phyloP scores from a whole-genome alignment of 2,329 filamentous ascomycete species.

The Talaromyces sp. region DNA sequence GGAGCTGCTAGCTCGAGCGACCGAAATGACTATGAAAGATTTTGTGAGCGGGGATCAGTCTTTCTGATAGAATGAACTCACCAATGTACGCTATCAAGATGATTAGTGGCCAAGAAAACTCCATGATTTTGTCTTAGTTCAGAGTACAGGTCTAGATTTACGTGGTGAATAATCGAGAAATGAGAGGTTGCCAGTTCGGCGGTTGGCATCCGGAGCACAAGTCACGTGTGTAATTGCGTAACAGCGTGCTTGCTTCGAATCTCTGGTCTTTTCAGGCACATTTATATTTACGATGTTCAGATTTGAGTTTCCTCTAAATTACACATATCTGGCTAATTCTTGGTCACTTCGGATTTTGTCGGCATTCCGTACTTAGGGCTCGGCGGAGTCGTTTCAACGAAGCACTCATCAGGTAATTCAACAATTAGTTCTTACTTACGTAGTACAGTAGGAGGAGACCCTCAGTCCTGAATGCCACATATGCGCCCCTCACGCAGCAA shows the following conservation, averaged over 20 bases:
- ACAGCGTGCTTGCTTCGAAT: neutral
- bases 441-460: neutral
- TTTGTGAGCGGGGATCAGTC: neutral
- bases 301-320: neutral
- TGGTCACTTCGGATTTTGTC: neutral
- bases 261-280: neutral
- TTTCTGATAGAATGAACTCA: neutral
- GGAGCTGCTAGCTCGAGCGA: conserved; percentile 5
- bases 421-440: neutral
- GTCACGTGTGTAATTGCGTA: neutral
- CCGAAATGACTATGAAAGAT: neutral
- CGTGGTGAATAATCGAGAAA: conserved; percentile 23
- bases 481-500: neutral
- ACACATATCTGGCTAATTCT: neutral
- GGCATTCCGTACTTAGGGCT: neutral
- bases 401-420: no score
- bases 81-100: conserved; percentile 1
- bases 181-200: conserved; percentile 29
- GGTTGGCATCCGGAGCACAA: conserved; percentile 39
- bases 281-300: neutral
- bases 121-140: neutral
- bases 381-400: no score
- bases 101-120: conserved; percentile 1
- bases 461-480: neutral
- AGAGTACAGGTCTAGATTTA: conserved; percentile 43